Evolutionary conservation across 345 rosid species (phyloP), one percentile per base, ranked within the genome.

Genomic region (Gossypioides kirkii): DNA sequence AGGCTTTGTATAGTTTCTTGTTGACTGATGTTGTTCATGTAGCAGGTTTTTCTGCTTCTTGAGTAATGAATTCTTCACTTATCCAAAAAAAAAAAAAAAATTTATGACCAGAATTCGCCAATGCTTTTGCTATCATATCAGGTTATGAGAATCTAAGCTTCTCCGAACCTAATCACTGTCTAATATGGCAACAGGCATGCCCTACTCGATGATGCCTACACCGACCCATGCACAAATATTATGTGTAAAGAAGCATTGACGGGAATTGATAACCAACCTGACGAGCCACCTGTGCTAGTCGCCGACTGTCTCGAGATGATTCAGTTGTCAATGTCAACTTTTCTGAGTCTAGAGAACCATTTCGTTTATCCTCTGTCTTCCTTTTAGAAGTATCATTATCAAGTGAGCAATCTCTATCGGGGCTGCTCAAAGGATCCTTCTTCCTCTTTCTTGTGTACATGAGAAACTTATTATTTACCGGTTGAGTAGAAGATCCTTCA

Each of bases 371-470:
- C 23, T 47, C 85, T 62, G 74, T 67, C 78, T 81, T 79, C 76
- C 72, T 84, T 74, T 74, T 71, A 66, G 70, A 69, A 18, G 61
- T 71, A 41, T 59, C 69, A 70, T 84, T 78, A 23, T 83, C 87
- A 52, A 78, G 14, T 7, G 77, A 65, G 26, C 86, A 83, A 69
- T 77, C 82, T 45, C 86, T 84, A 65, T 89, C 91, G 50, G 81
- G 74, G 73, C 84, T 85, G 84, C 78, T 82, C 75, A 76, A 66
- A 75, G 73, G 75, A 70, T 86, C 92, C 89, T 75, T 90, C 72
- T 84, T 90, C 72, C 93, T 82, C 80, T 90, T 91, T 81, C 98
- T 91, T 76, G 97, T 93, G 84, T 86, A 86, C 84, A 86, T 89
- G 38, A 91, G 82, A 77, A 85, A 79, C 76, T 84, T 86, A 62